Evolutionary conservation across 83 land plant genomes (phyloP), one percentile per base, ranked within the genome.

Genomic region (Picea abies): DNA sequence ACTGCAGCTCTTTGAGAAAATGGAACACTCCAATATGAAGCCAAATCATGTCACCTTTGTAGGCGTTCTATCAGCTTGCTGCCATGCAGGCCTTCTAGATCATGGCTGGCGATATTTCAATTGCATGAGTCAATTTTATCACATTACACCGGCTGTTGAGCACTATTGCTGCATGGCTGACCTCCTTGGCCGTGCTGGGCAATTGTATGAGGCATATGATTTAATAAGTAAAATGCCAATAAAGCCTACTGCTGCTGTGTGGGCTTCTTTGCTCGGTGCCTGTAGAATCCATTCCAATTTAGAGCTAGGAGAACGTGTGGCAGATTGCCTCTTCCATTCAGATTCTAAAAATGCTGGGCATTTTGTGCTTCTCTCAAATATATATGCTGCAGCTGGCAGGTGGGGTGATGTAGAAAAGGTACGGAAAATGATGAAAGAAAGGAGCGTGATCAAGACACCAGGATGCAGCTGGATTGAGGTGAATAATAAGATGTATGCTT

Each of bases 41-140:
- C 93, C 92, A 3, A 87, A 88, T 22, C 73, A 90, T 66, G 84
- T 93, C 15, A 91, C 93, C 63, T 93, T 91, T 67, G 84, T 93
- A 17, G 86, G 93, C 12, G 87, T 91, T 66, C 79, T 93, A 60
- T 82, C 72, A 76, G 93, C 95, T n/a, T 91, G 93, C 80, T 88
- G 93, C 29, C 88, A 93, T 86, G 93, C 85, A 2, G 95, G 95
- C 23, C 71, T 89, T 62, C 86, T 89, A 26, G 85, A 84, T 56
- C 87, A 91, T 77, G 95, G 87, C 2, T 64, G 71, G 63, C 47
- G 10, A 52, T 39, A 86, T n/a, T 91, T 93, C 68, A 61, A 81
- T 35, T 82, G 91, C 71, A 93, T 93, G 95, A 64, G 72, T 29
- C 26, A 63, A 72, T 84, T 84, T 14, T 87, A 85, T 80, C 81